Evolutionary conservation across 352 stramenopile genomes (phyloP).

Genomic region (Stramenopiles sp.): DNA sequence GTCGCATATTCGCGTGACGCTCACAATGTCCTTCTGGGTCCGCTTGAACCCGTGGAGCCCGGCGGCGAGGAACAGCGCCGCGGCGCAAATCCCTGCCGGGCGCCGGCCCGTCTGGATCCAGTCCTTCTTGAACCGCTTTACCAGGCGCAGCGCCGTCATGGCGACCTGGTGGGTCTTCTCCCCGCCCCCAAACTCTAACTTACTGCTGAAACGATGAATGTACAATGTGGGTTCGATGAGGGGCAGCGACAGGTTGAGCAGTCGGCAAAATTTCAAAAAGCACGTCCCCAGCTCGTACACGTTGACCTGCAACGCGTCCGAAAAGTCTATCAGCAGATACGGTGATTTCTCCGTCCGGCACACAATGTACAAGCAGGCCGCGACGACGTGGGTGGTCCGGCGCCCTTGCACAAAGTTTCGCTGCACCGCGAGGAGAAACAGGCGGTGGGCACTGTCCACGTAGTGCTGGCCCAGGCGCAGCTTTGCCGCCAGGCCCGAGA

Average conservation of each 20-base stretch:
- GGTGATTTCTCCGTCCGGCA: slow-evolving; percentile 90
- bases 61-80: slow-evolving; percentile 81
- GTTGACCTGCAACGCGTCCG: slow-evolving; percentile 90
- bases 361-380: slow-evolving; percentile 94
- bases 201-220: slow-evolving; percentile 88
- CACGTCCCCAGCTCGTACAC: slow-evolving; percentile 58
- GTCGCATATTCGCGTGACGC: slow-evolving; percentile 84
- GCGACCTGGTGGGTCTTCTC: slow-evolving; percentile 73
- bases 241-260: slow-evolving; percentile 84
- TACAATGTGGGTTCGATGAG: slow-evolving; percentile 96
- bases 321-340: slow-evolving; percentile 98
- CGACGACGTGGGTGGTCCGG: slow-evolving; percentile 82
- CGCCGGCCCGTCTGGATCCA: slow-evolving; percentile 92
- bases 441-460: slow-evolving; percentile 80
- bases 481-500: slow-evolving; percentile 71
- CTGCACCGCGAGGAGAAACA: slow-evolving; percentile 84
- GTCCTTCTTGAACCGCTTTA: slow-evolving; percentile 92
- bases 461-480: slow-evolving; percentile 77
- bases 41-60: slow-evolving; percentile 80
- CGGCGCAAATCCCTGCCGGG: slow-evolving; percentile 87
- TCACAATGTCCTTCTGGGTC: slow-evolving; percentile 50
- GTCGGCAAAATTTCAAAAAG: slow-evolving; percentile 68
- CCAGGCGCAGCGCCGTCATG: slow-evolving; percentile 78
- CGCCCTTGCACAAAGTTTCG: slow-evolving; percentile 73
- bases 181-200: slow-evolving; percentile 75